These are phyloP conservation scores for Ogataea paraovalis DNA, from an alignment of 805 yeast genomes.

Conservation along the genomic window DNA sequence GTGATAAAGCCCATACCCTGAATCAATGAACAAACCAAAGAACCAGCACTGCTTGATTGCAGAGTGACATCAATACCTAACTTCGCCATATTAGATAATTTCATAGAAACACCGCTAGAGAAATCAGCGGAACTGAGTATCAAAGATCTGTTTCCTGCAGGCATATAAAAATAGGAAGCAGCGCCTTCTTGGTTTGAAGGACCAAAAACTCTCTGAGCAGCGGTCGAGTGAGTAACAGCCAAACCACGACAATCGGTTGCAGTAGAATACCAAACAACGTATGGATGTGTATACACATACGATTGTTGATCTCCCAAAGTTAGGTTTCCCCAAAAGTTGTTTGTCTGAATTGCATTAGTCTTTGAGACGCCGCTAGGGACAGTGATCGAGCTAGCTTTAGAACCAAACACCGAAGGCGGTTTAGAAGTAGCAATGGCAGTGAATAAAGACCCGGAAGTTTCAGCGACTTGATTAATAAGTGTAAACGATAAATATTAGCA, in stretches of 20 bases:
- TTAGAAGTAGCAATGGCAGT: slow-evolving; percentile 38
- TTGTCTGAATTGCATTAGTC: slow-evolving; percentile 50
- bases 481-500: neutral
- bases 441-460: slow-evolving; percentile 37
- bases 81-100: slow-evolving; percentile 15
- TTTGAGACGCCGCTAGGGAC: slow-evolving; percentile 23
- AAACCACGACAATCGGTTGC: slow-evolving; percentile 45
- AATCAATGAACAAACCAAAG: slow-evolving; percentile 56
- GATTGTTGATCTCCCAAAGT: slow-evolving; percentile 57
- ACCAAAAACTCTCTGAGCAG: slow-evolving; percentile 59
- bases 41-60: slow-evolving; percentile 29
- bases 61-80: slow-evolving; percentile 20
- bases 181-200: slow-evolving; percentile 39
- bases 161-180: slow-evolving; percentile 61
- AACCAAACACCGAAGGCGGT: slow-evolving; percentile 42
- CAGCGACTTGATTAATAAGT: slow-evolving; percentile 6
- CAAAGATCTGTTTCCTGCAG: slow-evolving; percentile 52
- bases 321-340: slow-evolving; percentile 71
- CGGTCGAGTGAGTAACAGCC: slow-evolving; percentile 59
- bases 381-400: slow-evolving; percentile 22
- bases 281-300: slow-evolving; percentile 76
- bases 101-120: slow-evolving; percentile 12
- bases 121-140: slow-evolving; percentile 44
- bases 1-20: slow-evolving; percentile 83
- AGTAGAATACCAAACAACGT: slow-evolving; percentile 60